Evolutionary conservation across 805 yeast genomes (phyloP), one percentile per base, ranked within the genome.

Genomic region (Vanderwaltozyma verrucispora): DNA sequence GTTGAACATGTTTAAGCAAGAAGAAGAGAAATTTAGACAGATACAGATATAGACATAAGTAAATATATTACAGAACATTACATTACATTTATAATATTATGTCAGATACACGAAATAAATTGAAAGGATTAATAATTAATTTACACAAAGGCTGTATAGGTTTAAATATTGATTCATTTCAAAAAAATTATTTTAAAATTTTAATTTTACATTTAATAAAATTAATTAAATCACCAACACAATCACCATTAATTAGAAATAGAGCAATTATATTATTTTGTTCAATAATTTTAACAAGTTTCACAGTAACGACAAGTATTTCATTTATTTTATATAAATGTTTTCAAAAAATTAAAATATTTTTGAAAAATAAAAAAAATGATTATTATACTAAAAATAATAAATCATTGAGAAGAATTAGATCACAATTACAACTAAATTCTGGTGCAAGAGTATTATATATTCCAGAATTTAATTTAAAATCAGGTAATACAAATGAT

Each of bases 361-460:
- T 35, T n/a, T 10, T 28, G 3, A 15, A 14, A 4, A 28, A 29
- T 18, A 25, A 21, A 24, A 37, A 24, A 15, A 39, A 30, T n/a
- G 36, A 21, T 21, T 21, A 21, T 21, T 21, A 21, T 21, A 21
- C n/a, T n/a, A n/a, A n/a, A n/a, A n/a, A 21, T 21, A 21, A 40
- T 11, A 41, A 39, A 25, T 40, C 45, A 5, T 33, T 56, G 36
- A 44, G 52, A 27, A 42, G 59, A 24, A 51, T 59, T 11, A 45
- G 59, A 31, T 56, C 62, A 2, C 60, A 55, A 36, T 41, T 47
- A 30, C 46, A 44, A 29, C 39, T 56, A 27, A 49, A 44, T 8
- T 48, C 54, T 25, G 63, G 63, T 15, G 59, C 58, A 13, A 46
- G 63, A 36, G 53, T 55, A 14, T 47, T 58, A 53, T 55, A 54